Evolutionary conservation across 768 basidiomycete species (phyloP), one percentile per base, ranked within the genome.

Genomic region (Suillus subalutaceus): DNA sequence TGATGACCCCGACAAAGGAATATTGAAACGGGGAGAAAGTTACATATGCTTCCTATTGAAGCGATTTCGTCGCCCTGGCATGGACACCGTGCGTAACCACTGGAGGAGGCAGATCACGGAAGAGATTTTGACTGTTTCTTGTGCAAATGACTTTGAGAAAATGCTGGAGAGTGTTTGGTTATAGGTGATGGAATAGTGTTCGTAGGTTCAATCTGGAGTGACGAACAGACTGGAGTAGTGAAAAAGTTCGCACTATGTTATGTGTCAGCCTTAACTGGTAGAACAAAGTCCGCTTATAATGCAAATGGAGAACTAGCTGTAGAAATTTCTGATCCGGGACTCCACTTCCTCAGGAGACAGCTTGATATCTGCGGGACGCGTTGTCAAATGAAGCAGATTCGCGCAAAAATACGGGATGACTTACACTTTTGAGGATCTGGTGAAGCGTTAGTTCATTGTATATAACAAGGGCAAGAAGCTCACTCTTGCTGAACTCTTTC

Each of bases 401-500:
- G 15, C 56, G 26, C 18, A 30, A 65, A 6, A 58, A 7, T 59
- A 43, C 44, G n/a, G 61, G 13, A 32, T 41, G 26, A 71, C 84
- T 67, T 69, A 86, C 85, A 87, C 70, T 86, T 87, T 69, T 82
- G 79, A 46, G 85, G 84, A 71, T 86, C 86, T 86, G 60, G 56
- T 16, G 10, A 62, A 44, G 62, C 50, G 8, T 10, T 32, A 53
- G 38, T 59, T 60, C 63, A 48, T 0, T n/a, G 37, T 53, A 69
- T 46, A 70, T 43, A 35, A 57, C 12, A 26, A 52, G 63, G 18
- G 50, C 16, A 41, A 55, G 37, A 15, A 2, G 80, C 85, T 72
- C 69, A 93, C 93, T 92, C 80, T 91, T 92, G 75, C 92, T 93
- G 70, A 93, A 92, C 69, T 94, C 92, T 74, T 90, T 93, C 52